Evolutionary conservation across 768 basidiomycete genomes (phyloP), one percentile per base, ranked within the genome.

Genomic region (Neoboletus brunneissimus): DNA sequence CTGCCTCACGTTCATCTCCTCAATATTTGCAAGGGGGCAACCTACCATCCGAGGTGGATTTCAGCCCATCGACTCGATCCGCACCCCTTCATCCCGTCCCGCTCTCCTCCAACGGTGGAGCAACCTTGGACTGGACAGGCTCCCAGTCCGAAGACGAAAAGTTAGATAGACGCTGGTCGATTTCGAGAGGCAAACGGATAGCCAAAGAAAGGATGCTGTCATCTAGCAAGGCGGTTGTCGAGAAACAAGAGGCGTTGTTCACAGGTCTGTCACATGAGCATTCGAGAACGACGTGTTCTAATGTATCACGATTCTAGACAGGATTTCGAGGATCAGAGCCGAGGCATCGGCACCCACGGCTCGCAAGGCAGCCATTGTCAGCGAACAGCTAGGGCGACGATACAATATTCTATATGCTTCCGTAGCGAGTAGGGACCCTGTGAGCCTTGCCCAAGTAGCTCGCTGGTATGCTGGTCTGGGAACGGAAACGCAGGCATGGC

Each of bases 61-160:
- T 88, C 65, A 83, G 86, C 61, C 87, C 88, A 23, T 83, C 85
- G 1, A 81, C 81, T 8, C 78, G 80, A 20, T 61, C 72, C 31
- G 68, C 64, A 12, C 75, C 75, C 34, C 63, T 66, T 4, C 87
- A 89, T 63, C 89, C 89, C 13, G 80, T 91, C 10, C 89, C 89
- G 0, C 72, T 80, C 7, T 89, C 88, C 9, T 77, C 79, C 7
- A 81, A 90, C 65, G 84, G 86, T 54, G 89, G 89, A 6, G 73
- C 75, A 27, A 87, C 87, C 1, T 72, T 91, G 35, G 89, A 91
- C 63, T 91, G 89, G 89, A 78, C 81, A n/a, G 77, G 80, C n/a
- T 67, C 76, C 29, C 69, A 69, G 15, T 68, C 77, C 2, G 84
- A 84, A 15, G 82, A 87, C 29, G 83, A 84, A 37, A 79, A 72